Evolutionary conservation across 805 yeast genomes (phyloP), one percentile per base, ranked within the genome.

Genomic region (Candida xyloterini): DNA sequence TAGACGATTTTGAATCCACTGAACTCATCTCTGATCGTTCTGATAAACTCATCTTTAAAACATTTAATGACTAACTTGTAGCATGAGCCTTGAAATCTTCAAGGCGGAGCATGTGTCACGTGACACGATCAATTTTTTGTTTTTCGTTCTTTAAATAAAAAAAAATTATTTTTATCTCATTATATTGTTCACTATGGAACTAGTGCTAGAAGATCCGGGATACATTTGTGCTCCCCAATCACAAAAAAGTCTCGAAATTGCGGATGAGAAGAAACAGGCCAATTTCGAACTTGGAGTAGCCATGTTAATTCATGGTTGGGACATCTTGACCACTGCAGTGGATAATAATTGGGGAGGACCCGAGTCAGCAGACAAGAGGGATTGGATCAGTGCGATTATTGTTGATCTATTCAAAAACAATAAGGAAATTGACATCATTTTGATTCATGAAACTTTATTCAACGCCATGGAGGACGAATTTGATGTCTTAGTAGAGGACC

Each of bases 311-410:
- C 79, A 90, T 60, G 73, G 75, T 43, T 93, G 99, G 99, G 93
- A 89, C 44, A 89, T 84, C 16, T 67, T 93, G 36, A 73, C 76
- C 33, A 83, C 85, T 1, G 99, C 99, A 0, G 98, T 93, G 8
- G 95, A 79, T 5, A 88, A 86, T 59, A 69, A 73, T 22, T 93
- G 99, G 98, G 99, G 99, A 44, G 99, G 99, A 1, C 80, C 96
- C 10, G 84, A 86, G 25, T 82, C 95, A 10, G 78, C 74, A 0
- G 97, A 86, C 27, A 93, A 93, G 62, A 74, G 99, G 56, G 99
- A 93, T 60, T 93, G 99, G 99, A 74, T 91, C 48, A 78, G 86
- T 4, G 95, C 87, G 4, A 67, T 86, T 10, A 77, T 91, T 2
- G 75, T 89, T 21, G 97, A 88, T 25, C 69, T 89, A 38, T 93